Base-by-base conservation (phyloP, 352 stramenopile genomes). In the Phytophthora tubulina region DNA sequence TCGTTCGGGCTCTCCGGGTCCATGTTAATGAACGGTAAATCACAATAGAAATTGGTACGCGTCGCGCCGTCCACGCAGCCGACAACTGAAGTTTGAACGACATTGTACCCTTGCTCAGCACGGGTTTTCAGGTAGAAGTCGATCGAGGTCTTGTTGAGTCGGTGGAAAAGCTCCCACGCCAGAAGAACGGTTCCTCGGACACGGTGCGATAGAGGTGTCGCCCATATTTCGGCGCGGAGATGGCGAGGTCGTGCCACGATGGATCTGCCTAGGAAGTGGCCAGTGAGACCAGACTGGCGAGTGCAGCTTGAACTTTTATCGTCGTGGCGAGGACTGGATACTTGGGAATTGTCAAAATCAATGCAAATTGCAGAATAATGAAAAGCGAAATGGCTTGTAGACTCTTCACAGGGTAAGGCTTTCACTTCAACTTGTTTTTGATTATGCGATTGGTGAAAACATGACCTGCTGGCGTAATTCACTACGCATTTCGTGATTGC, bases 121-220 rank as follows among this genome's bases (percentile, higher is more conserved):
- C 45, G 45, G 9, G 45, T 51, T 13, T 33, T 9, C 7, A 51
- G 17, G 21, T 27, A 35, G 14, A 51, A 51, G 45, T 51, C 45
- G 45, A 51, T 51, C 45, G 45, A 51, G n/a, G 45, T 51, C 38
- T 33, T 51, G 45, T 51, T 51, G 21, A 51, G 45, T 14, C 41
- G 54, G 33, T 57, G 50, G 5, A 51, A 35, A 17, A 51, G 45
- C 17, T 51, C 21, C 45, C n/a, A 51, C 45, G 45, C 45, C n/a
- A 32, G 1, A 51, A 51, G 17, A 51, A 35, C 9, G 17, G 45
- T 51, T 51, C 21, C 27, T 35, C 45, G 5, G n/a, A 51, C 6
- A 17, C 17, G 33, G 17, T 51, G 6, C 45, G 45, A 17, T 33
- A 51, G 9, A 51, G 21, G 17, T 51, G 15, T 13, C 48, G 48